Evolutionary conservation across 768 basidiomycete genomes (phyloP), one percentile per base, ranked within the genome.

Genomic region (Pisolithus orientalis): DNA sequence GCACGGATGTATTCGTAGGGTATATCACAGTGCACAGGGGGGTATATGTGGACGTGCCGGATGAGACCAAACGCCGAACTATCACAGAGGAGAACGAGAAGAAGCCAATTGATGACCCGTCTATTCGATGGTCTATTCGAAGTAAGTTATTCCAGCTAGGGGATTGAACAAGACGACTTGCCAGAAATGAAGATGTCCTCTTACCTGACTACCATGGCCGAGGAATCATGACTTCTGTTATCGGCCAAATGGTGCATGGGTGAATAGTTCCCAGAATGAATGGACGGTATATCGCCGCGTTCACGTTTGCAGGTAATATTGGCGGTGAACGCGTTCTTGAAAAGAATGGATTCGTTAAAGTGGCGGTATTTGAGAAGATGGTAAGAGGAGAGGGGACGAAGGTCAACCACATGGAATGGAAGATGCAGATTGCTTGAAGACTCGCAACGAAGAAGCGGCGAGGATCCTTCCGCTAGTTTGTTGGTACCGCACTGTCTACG

Each of bases 181-280:
- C 8, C 24, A 9, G 24, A 25, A 6, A 14, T 14, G 37, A 38
- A 48, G 83, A 82, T 60, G 84, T 72, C 52, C 61, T 85, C 28
- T 73, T 71, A 4, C 71, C 78, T 17, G 75, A 73, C 45, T 75
- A 82, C 59, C 80, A 84, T 53, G 73, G 79, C 21, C 71, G 66
- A 59, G 83, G 82, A 3, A 83, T 81, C 57, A 86, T 87, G 85
- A 75, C 78, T 10, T 77, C 76, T 39, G 82, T 75, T 0, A 56
- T 87, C 8, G 62, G 65, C n/a, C 79, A 76, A 1, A 38, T 87
- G 25, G 55, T 86, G 39, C 60, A 74, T 25, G 62, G 77, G n/a
- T 85, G 84, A 82, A 75, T 68, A 8, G 69, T 83, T 32, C 83
- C 82, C 1, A 67, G 80, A 44, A 83, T 87, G 83, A 43, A 25